phyloP scores from a whole-genome alignment of 768 basidiomycete genomes.

The Leccinum subgranulosum region DNA sequence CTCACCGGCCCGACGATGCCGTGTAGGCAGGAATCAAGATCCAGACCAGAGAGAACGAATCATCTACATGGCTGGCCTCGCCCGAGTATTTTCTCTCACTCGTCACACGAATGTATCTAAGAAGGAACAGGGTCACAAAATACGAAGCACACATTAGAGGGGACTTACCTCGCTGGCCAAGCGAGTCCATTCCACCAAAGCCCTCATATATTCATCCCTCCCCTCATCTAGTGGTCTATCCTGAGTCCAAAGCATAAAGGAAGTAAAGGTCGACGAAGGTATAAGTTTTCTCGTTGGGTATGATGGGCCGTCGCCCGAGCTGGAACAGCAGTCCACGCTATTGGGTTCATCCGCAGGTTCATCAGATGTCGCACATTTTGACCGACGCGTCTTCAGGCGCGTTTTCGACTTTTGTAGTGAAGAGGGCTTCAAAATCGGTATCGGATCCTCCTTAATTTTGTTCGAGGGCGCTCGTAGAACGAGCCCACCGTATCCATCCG shows the following conservation, averaged over 20 bases:
- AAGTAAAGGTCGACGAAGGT: slow-evolving; percentile 55
- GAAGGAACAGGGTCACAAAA: background rate
- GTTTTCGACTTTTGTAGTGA: slow-evolving; percentile 13
- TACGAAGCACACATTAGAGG: background rate
- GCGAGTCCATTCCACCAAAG: slow-evolving; percentile 68
- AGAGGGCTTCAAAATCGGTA: background rate
- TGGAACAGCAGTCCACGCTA: slow-evolving; percentile 19
- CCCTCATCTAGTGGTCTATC: slow-evolving; percentile 69
- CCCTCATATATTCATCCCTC: slow-evolving; percentile 67
- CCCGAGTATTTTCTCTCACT: background rate
- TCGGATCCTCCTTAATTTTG: slow-evolving; percentile 12
- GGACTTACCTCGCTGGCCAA: slow-evolving; percentile 58
- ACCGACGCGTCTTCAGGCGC: slow-evolving; percentile 10
- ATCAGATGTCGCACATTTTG: slow-evolving; percentile 27
- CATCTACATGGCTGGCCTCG: background rate
- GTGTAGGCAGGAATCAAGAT: background rate
- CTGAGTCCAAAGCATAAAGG: slow-evolving; percentile 73
- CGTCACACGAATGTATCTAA: slow-evolving; percentile 28
- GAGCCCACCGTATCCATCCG: slow-evolving; percentile 65
- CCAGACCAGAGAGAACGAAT: background rate
- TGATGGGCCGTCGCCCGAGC: background rate
- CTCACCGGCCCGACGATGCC: background rate
- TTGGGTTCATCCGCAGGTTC: slow-evolving; percentile 27
- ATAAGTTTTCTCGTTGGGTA: slow-evolving; percentile 35
- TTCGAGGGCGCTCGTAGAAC: slow-evolving; percentile 42